phyloP scores from a whole-genome alignment of 169 alveolate species.

The Neospora caninum region DNA sequence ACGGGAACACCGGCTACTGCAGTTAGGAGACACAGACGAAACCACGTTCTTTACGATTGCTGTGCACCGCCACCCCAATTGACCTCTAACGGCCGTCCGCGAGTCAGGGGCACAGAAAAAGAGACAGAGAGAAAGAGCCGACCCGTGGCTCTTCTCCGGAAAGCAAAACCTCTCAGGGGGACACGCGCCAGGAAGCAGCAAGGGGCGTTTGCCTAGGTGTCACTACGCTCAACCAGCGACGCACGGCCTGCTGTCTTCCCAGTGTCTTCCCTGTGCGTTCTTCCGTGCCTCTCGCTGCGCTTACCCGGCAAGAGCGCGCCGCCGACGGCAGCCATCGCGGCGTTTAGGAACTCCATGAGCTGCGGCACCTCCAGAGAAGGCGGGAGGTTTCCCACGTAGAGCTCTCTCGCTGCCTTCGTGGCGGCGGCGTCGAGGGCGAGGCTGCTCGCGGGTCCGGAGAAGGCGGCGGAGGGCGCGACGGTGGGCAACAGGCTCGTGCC shows the following conservation, averaged over 20 bases:
- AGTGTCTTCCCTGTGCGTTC: conserved; percentile 11
- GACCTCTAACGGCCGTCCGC: no score
- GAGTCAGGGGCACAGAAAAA: no score
- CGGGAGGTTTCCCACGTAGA: conserved; percentile 87
- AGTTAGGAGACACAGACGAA: no score
- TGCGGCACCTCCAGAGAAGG: conserved; percentile 79
- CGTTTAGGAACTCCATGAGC: conserved; percentile 83
- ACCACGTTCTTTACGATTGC: no score
- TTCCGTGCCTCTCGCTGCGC: conserved; percentile 47
- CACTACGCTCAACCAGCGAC: neutral
- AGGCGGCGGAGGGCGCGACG: conserved; percentile 41
- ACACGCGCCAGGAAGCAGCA: neutral
- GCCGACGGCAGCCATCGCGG: conserved; percentile 79
- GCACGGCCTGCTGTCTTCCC: neutral
- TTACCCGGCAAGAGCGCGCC: conserved; percentile 82
- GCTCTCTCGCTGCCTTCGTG: conserved; percentile 81
- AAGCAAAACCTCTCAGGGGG: no score
- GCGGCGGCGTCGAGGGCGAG: conserved; percentile 67
- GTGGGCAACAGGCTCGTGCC: neutral
- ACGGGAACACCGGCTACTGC: no score
- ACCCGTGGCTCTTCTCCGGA: no score
- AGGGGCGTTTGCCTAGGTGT: neutral
- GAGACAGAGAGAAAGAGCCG: no score
- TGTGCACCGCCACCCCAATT: no score
- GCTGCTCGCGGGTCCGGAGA: conserved; percentile 54